A percentile compares a stretch with the other conserved stretches of the same genome.
These are phyloP conservation scores for Sporothrix phasma DNA, from an alignment of 2,329 filamentous ascomycete genomes.

Conservation along the genomic window DNA sequence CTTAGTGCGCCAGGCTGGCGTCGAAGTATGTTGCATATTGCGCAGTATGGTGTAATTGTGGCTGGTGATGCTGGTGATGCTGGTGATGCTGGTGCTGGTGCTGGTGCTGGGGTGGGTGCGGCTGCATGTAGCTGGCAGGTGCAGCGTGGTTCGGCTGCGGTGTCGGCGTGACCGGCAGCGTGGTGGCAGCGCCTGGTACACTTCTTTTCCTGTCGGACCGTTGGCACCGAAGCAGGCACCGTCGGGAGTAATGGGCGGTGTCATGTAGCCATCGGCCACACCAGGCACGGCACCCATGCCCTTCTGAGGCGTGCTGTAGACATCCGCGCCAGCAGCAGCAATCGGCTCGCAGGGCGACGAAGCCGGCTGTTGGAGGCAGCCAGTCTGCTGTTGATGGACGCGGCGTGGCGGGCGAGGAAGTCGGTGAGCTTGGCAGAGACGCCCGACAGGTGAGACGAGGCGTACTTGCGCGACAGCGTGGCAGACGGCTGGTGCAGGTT, in stretches of 20 bases:
- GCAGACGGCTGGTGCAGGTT: conserved; percentile 49
- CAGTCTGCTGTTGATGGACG: conserved; percentile 22
- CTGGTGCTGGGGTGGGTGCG: conserved; percentile 19
- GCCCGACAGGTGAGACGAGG: conserved; percentile 41
- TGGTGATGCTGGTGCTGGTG: conserved; percentile 24
- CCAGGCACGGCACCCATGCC: conserved; percentile 51
- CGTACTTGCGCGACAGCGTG: conserved; percentile 51
- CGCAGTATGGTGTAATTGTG: conserved; percentile 32
- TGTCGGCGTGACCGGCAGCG: conserved; percentile 53
- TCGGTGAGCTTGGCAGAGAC: conserved; percentile 47
- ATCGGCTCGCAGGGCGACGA: conserved; percentile 48
- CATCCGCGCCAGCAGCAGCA: conserved; percentile 40
- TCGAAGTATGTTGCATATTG: conserved; percentile 37
- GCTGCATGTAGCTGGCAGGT: conserved; percentile 20
- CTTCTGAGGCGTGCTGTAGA: conserved; percentile 74
- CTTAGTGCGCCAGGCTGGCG: conserved; percentile 13
- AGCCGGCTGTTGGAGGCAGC: conserved; percentile 23
- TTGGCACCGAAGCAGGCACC: conserved; percentile 44
- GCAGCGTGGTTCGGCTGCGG: conserved; percentile 38
- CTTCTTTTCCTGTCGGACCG: conserved; percentile 36
- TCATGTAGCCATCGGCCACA: conserved; percentile 66
- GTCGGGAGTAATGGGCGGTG: conserved; percentile 77
- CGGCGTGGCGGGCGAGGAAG: conserved; percentile 50
- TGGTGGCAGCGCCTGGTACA: conserved; percentile 35
- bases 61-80: conserved; percentile 15